Evolutionary conservation across 164 flowering plant species (phyloP).

Genomic region (Euptelea pleiosperma): DNA sequence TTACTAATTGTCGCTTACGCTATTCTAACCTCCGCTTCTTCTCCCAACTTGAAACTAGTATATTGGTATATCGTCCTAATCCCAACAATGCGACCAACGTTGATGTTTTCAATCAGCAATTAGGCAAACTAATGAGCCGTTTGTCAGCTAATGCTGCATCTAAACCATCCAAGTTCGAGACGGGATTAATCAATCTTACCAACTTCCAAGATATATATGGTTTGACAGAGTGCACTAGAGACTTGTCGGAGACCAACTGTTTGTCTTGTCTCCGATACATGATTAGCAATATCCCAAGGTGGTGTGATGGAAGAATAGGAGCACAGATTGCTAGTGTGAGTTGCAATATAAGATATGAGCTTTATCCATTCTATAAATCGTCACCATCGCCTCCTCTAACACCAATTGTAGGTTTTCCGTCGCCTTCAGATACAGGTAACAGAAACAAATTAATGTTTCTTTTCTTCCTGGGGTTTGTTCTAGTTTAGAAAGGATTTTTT

Average conservation of each 20-base stretch:
- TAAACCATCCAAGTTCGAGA: constrained; percentile 4
- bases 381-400: not conserved
- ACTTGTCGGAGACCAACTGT: constrained; percentile 25
- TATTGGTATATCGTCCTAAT: too few relatives aligned
- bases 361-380: constrained; percentile 9
- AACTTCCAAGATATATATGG: constrained; percentile 14
- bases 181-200: not conserved
- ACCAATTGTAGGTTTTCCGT: not conserved
- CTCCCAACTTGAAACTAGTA: too few relatives aligned
- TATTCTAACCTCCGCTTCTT: too few relatives aligned
- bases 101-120: too few relatives aligned
- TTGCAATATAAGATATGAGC: constrained; percentile 26
- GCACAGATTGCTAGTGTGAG: constrained; percentile 18
- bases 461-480: too few relatives aligned
- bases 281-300: not conserved
- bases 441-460: too few relatives aligned
- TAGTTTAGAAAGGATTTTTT: too few relatives aligned
- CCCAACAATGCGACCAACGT: too few relatives aligned
- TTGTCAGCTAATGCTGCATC: too few relatives aligned
- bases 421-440: not conserved
- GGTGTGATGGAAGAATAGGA: constrained; percentile 16
- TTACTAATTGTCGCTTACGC: too few relatives aligned
- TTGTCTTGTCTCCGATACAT: constrained; percentile 14
- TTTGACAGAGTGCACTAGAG: constrained; percentile 39
- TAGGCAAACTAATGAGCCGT: too few relatives aligned